Conservation (phyloP, 169 alveolate species). For the Plasmodium gallinaceum region DNA sequence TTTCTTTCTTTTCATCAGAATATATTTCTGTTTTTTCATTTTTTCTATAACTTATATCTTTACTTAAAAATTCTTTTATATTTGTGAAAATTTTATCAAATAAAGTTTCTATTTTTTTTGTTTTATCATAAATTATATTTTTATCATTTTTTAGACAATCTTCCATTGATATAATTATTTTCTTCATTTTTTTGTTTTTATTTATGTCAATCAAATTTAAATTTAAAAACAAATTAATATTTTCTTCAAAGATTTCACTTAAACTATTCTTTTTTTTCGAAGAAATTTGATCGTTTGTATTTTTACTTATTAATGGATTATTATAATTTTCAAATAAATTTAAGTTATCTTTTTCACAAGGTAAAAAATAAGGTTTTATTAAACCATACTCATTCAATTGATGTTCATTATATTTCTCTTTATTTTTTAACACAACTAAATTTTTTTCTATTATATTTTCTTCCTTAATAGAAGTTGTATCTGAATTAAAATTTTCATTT, state of each 20-base stretch:
- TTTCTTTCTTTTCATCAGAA: not conserved
- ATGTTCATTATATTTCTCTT: too few species aligned
- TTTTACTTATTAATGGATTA: not conserved
- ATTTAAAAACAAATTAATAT: conserved; percentile 31
- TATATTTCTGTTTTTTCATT: not conserved
- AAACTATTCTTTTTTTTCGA: not conserved
- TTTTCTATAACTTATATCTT: conserved; percentile 51
- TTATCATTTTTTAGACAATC: conserved; percentile 45
- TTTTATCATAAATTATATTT: conserved; percentile 20
- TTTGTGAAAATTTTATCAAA: conserved; percentile 39
- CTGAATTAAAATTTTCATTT: too few species aligned
- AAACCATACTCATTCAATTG: too few species aligned
- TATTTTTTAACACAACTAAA: too few species aligned
- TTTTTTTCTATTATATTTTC: too few species aligned
- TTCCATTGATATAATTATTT: conserved; percentile 29
- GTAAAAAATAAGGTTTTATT: too few species aligned
- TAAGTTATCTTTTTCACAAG: too few species aligned
- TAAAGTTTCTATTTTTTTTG: conserved; percentile 9
- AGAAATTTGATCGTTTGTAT: not conserved
- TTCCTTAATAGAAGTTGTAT: too few species aligned
- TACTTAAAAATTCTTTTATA: conserved; percentile 18
- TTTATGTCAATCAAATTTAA: conserved; percentile 29
- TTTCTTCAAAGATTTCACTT: conserved; percentile 6
- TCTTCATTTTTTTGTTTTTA: conserved; percentile 52
- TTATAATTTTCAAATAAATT: too few species aligned